Evolutionary conservation across 805 yeast species (phyloP), one percentile per base, ranked within the genome.

Genomic region (Cyberlindnera bimundalis): DNA sequence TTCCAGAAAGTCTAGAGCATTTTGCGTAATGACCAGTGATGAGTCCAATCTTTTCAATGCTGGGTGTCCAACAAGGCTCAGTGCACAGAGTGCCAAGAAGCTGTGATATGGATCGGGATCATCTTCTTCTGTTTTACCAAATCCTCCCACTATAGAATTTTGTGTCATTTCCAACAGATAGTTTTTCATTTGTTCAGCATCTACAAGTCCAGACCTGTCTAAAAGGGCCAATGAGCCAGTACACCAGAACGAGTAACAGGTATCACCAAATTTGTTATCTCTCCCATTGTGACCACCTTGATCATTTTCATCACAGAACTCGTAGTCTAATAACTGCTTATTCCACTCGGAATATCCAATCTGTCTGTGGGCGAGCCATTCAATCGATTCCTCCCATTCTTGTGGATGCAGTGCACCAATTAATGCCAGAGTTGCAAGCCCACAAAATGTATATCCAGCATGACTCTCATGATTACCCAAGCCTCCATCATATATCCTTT

Each of bases 241-340:
- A 33, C 78, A 74, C 96, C 96, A 89, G 71, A 88, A 89, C 6
- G 83, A 75, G 56, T 89, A 89, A 64, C 97, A 89, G 0, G 95
- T 83, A 60, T 89, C 97, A 4, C 84, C 84, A 42, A 70, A 73
- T 59, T 89, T 89, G 59, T 87, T 87, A n/a, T 76, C 79, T 34
- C 97, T 68, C 1, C 97, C 97, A 59, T 88, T 86, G 57, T 85
- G 79, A 0, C 91, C 91, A 2, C 96, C 96, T 38, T 63, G 62
- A 54, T 83, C 91, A 2, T 58, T 62, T 0, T 37, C 47, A 49
- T 76, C 81, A 37, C 58, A 62, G 39, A 48, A 59, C 21, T 65
- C 70, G 41, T 70, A 61, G 0, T 53, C 55, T 8, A 41, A 24
- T 12, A 50, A 40, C 2, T 28, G 31, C 3, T 48, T 47, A 26